Evolutionary conservation across 345 rosid species (phyloP).

Genomic region (Melaleuca alternifolia): DNA sequence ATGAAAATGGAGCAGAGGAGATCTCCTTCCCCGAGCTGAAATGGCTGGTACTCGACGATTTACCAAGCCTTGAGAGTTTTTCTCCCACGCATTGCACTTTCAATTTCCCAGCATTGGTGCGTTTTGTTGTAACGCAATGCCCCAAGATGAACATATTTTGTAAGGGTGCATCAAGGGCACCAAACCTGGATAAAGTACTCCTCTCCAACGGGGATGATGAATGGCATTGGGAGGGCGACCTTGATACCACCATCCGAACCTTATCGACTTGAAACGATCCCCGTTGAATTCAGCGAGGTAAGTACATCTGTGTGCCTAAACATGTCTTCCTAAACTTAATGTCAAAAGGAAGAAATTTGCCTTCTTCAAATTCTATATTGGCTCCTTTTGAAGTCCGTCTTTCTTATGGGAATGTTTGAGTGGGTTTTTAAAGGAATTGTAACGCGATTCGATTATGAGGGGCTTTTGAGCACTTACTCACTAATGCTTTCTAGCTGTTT

Average conservation of each 20-base stretch:
- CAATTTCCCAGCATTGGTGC: fast-evolving
- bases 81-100: fast-evolving
- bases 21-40: neutral
- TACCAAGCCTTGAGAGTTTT: neutral
- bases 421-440: too few relatives aligned
- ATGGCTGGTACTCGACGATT: fast-evolving
- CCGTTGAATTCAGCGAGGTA: too few relatives aligned
- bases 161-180: neutral
- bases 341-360: too few relatives aligned
- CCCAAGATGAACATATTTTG: neutral
- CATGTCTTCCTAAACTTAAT: fast-evolving
- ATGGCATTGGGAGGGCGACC: fast-evolving
- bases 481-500: neutral
- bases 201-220: fast-evolving
- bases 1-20: neutral
- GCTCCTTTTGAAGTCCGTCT: too few relatives aligned
- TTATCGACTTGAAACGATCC: fast-evolving
- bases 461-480: neutral
- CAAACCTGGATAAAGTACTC: fast-evolving
- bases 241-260: neutral
- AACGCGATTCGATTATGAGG: neutral
- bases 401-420: too few relatives aligned
- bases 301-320: too few relatives aligned
- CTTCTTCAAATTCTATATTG: fast-evolving
- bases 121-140: fast-evolving